Evolutionary conservation across 176 grass and related monocot species (phyloP), one percentile per base, ranked within the genome.

Genomic region (Aegilops bicornis): DNA sequence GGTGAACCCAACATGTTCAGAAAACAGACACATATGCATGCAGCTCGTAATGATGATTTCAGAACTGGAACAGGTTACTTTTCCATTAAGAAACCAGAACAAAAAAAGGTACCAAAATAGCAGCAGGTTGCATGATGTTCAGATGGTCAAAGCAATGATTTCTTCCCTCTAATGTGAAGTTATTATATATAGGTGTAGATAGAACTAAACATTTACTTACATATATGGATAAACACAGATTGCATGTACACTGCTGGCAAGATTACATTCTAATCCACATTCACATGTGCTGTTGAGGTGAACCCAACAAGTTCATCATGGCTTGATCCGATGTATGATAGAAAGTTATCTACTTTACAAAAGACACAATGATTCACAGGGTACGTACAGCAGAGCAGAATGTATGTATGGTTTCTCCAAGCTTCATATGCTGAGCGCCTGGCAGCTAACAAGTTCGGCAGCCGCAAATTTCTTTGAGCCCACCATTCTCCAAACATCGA

Each of bases 401-500:
- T 25, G 79, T 27, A 59, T 58, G 19, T 22, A n/a, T 33, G 25
- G 37, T 47, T 10, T 79, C 39, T 58, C n/a, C 13, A 69, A 83
- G 79, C 39, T 92, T 69, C 54, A 95, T 48, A 95, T 83, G 84
- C 47, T 86, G 64, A 98, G 82, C 11, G 90, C 87, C 89, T 93
- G 89, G 48, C 91, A 98, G 74, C 91, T 88, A 79, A 95, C 77
- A 79, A 98, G 87, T 90, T 98, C 92, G 27, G 89, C 87, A 54
- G 52, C 87, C 48, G 62, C 67, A 89, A 91, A 87, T 73, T 77
- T 88, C 30, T 91, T 95, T 1, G 84, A 78, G 5, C 87, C 89
- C 37, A 93, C 42, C 7, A 82, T 85, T 87, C 88, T 89, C 95
- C 95, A 98, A 39, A 85, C 65, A 88, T 93, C 70, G 36, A 39